Evolutionary conservation across 1,284 basidiomycete species (phyloP).

Genomic region (Tilletiopsis washingtonensis): DNA sequence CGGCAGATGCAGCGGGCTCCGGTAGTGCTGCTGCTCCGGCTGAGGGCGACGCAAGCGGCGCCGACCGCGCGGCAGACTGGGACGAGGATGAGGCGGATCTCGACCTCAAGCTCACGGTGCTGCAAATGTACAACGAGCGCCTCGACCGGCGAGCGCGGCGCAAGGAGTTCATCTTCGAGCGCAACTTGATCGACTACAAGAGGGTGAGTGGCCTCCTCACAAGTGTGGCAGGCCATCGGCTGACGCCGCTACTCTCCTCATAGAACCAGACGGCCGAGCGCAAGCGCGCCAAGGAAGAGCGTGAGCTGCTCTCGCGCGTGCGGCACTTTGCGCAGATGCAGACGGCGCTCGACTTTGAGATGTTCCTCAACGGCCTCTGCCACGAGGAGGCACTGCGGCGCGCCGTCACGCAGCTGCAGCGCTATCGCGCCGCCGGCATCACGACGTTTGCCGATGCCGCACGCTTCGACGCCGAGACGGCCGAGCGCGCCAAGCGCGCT

Average conservation of each 20-base stretch:
- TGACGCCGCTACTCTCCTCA: background rate
- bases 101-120: slow-evolving; percentile 77
- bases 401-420: slow-evolving; percentile 38
- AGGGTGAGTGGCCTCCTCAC: slow-evolving; percentile 56
- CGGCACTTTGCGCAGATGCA: slow-evolving; percentile 88
- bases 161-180: slow-evolving; percentile 87
- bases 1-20: background rate
- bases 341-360: slow-evolving; percentile 84
- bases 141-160: slow-evolving; percentile 78
- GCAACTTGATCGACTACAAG: slow-evolving; percentile 86
- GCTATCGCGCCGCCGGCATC: slow-evolving; percentile 41
- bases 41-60: slow-evolving; percentile 13
- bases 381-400: slow-evolving; percentile 43
- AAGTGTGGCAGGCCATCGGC: background rate
- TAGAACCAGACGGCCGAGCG: slow-evolving; percentile 85
- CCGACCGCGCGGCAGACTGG: slow-evolving; percentile 41
- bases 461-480: slow-evolving; percentile 37
- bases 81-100: slow-evolving; percentile 76
- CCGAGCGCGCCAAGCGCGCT: slow-evolving; percentile 34
- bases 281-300: slow-evolving; percentile 81
- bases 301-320: slow-evolving; percentile 77
- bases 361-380: slow-evolving; percentile 76
- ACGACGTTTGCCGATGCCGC: slow-evolving; percentile 38
- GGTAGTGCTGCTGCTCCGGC: background rate
- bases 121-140: slow-evolving; percentile 87